phyloP scores from a whole-genome alignment of 2,329 filamentous ascomycete genomes.

The Lojkania enalia region DNA sequence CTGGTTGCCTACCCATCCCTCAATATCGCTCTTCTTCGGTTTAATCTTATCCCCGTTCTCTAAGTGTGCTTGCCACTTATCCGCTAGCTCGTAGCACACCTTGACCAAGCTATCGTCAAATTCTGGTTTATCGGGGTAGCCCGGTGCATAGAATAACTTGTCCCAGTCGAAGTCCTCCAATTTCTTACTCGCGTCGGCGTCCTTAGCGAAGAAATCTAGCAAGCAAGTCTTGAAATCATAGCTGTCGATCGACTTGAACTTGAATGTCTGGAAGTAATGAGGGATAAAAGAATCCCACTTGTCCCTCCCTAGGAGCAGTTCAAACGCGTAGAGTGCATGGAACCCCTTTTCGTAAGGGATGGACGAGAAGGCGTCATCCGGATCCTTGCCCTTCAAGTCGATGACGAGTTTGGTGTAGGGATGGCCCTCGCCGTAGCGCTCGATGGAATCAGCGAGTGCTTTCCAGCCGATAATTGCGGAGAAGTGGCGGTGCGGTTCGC shows the following conservation, averaged over 20 bases:
- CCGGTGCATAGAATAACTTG: conserved; percentile 82
- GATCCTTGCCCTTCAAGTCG: conserved; percentile 85
- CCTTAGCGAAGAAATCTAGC: conserved; percentile 77
- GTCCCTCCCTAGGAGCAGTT: conserved; percentile 79
- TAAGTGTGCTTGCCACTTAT: conserved; percentile 71
- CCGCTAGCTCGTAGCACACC: conserved; percentile 78
- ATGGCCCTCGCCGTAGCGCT: conserved; percentile 78
- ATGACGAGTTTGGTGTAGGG: conserved; percentile 92
- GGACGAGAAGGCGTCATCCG: conserved; percentile 91
- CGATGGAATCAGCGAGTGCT: conserved; percentile 76
- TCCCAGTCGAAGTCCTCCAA: conserved; percentile 85
- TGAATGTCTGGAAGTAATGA: conserved; percentile 87
- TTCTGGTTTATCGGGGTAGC: conserved; percentile 83
- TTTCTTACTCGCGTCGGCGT: conserved; percentile 64
- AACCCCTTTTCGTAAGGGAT: conserved; percentile 97
- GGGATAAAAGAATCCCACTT: conserved; percentile 96
- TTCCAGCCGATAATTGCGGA: conserved; percentile 97
- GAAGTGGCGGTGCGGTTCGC: conserved; percentile 86
- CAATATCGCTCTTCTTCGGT: conserved; percentile 70
- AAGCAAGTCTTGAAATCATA: conserved; percentile 93
- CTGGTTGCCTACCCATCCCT: conserved; percentile 80
- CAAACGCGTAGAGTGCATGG: conserved; percentile 88
- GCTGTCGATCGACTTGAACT: conserved; percentile 84
- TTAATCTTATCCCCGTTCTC: conserved; percentile 49
- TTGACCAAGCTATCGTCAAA: conserved; percentile 90